phyloP scores from a whole-genome alignment of 2,329 filamentous ascomycete species.

The Exophiala viscosa region DNA sequence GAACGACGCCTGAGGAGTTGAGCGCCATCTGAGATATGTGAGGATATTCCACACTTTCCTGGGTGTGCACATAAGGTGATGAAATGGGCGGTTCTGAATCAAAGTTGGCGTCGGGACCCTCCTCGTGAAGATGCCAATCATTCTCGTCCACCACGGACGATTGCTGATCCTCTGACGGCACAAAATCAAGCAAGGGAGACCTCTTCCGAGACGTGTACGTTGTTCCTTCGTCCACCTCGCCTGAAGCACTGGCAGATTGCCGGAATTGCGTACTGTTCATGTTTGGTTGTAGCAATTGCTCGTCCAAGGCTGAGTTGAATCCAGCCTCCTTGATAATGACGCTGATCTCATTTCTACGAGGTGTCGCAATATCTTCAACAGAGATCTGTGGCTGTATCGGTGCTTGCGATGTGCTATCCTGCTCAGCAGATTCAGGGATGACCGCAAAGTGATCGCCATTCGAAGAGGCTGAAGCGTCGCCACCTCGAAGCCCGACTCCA shows the following conservation, averaged over 20 bases:
- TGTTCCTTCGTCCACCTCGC: conserved; percentile 2
- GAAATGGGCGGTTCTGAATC: conserved; percentile 7
- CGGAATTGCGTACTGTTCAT: not conserved
- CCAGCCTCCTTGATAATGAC: conserved; percentile 48
- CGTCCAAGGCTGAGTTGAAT: conserved; percentile 45
- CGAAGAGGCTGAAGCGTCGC: conserved; percentile 6
- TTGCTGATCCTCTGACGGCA: not conserved
- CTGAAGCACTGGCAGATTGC: not conserved
- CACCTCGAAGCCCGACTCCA: conserved; percentile 2
- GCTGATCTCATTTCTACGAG: conserved; percentile 41
- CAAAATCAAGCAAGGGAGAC: conserved; percentile 5
- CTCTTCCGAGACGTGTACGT: conserved; percentile 6
- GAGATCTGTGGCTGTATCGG: not conserved
- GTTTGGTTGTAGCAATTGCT: conserved; percentile 31
- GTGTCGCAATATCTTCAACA: conserved; percentile 30
- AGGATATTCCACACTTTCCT: conserved; percentile 27
- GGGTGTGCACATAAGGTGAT: conserved; percentile 20
- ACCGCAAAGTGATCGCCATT: conserved; percentile 15
- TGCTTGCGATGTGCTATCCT: not conserved
- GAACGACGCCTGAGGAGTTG: conserved; percentile 10
- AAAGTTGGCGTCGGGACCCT: not conserved
- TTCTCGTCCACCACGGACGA: conserved; percentile 6
- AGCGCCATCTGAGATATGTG: conserved; percentile 26
- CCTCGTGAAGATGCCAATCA: not conserved
- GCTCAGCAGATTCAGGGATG: conserved; percentile 20